A percentile compares a stretch with the other conserved stretches of the same genome.
These are phyloP conservation scores for Xenosphaeropsis pyriputrescens DNA, from an alignment of 2,329 filamentous ascomycete species.

Conservation along the genomic window DNA sequence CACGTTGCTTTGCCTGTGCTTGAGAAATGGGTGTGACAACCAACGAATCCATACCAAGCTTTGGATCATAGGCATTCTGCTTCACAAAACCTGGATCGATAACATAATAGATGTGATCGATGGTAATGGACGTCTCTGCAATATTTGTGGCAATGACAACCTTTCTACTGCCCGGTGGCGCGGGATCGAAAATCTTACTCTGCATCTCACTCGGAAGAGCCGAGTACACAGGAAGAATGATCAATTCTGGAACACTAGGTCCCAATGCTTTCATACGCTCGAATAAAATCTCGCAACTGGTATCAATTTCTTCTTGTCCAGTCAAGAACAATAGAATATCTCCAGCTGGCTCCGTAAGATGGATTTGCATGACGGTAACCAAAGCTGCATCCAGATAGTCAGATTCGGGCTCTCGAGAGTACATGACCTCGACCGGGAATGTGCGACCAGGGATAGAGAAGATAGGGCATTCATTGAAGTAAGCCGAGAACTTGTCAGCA, in stretches of 20 bases:
- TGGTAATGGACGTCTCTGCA: conserved; percentile 93
- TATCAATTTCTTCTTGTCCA: conserved; percentile 96
- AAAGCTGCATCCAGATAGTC: conserved; percentile 90
- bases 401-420: conserved; percentile 85
- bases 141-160: conserved; percentile 98
- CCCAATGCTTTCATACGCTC: conserved; percentile 95
- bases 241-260: conserved; percentile 75
- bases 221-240: conserved; percentile 93
- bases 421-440: conserved; percentile 91
- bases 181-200: conserved; percentile 85
- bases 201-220: conserved; percentile 89
- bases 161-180: conserved; percentile 73
- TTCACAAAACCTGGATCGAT: conserved; percentile 97
- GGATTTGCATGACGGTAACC: conserved; percentile 97
- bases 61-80: conserved; percentile 92
- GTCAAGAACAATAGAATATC: conserved; percentile 97
- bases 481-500: conserved; percentile 92
- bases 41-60: conserved; percentile 93
- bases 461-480: conserved; percentile 92
- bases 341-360: conserved; percentile 78
- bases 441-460: conserved; percentile 93
- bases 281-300: conserved; percentile 77
- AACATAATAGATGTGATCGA: conserved; percentile 95
- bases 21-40: conserved; percentile 95
- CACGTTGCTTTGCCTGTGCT: conserved; percentile 88